Conservation (phyloP, 2,329 filamentous ascomycete species). For the Cladosporium sphaerospermum region DNA sequence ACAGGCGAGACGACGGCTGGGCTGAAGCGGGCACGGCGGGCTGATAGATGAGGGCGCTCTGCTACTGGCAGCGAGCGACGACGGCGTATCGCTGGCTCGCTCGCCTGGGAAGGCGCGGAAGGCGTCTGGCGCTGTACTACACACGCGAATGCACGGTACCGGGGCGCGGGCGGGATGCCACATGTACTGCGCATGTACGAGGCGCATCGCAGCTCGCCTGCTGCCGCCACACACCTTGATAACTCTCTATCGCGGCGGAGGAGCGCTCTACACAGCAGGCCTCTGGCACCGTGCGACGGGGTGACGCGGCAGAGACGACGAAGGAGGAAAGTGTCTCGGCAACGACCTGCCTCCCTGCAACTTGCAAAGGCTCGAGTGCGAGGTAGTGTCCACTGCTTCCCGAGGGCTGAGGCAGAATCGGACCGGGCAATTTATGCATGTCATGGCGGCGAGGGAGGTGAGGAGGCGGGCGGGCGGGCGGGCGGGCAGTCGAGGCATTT, state of each 20-base stretch:
- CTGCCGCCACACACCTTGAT: not conserved
- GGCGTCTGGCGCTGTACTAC: too few species aligned
- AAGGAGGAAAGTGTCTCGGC: conserved; percentile 1
- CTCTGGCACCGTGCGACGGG: not conserved
- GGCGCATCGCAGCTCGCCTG: not conserved
- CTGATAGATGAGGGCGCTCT: not conserved
- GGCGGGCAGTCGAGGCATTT: not conserved
- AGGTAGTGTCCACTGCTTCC: too few species aligned
- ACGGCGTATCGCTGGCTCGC: conserved; percentile 5
- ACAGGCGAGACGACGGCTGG: not conserved
- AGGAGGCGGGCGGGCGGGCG: not conserved
- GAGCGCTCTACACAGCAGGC: too few species aligned
- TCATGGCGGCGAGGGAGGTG: not conserved
- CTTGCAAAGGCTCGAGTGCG: too few species aligned
- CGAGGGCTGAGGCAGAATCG: conserved; percentile 1
- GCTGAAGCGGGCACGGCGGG: too few species aligned
- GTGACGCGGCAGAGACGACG: conserved; percentile 7
- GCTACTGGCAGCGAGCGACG: not conserved
- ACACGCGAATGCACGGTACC: too few species aligned
- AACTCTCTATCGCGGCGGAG: too few species aligned
- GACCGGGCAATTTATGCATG: conserved; percentile 7
- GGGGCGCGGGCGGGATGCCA: too few species aligned
- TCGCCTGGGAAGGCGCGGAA: not conserved
- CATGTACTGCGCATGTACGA: not conserved
- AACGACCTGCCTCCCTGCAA: not conserved